Conservation (phyloP, 139 green algal species). For the Closterium sp. region DNA sequence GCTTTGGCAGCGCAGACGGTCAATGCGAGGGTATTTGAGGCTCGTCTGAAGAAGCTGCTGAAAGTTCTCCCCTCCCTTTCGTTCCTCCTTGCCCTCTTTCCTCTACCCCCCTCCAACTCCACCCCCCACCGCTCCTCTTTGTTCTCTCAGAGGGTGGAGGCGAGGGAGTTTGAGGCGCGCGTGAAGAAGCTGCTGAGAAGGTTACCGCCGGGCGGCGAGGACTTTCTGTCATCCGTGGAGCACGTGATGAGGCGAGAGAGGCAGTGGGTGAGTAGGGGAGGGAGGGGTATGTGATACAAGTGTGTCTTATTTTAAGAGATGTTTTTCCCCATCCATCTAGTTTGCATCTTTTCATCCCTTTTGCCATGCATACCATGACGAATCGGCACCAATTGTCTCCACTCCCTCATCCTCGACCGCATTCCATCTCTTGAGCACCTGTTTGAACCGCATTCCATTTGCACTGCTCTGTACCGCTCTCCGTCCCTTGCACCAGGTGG, state of each 20-base stretch:
- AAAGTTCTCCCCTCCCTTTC: too few species aligned
- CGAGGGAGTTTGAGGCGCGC: neutral
- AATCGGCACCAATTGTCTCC: too few species aligned
- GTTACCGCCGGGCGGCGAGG: slow-evolving; percentile 2
- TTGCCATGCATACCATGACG: too few species aligned
- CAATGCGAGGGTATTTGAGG: too few species aligned
- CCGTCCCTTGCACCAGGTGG: neutral
- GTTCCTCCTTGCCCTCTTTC: neutral
- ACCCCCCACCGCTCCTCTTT: neutral
- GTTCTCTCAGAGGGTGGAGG: slow-evolving; percentile 8
- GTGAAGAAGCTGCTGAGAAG: slow-evolving; percentile 11
- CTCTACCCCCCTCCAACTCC: neutral
- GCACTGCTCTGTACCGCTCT: neutral
- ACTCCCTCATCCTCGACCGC: too few species aligned
- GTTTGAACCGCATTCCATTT: too few species aligned
- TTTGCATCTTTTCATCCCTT: neutral
- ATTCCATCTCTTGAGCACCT: too few species aligned
- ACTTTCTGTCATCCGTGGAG: slow-evolving; percentile 7
- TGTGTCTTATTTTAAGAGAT: too few species aligned
- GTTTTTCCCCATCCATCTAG: too few species aligned
- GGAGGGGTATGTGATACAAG: too few species aligned
- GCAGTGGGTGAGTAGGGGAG: slow-evolving; percentile 10
- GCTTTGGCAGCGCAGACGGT: too few species aligned
- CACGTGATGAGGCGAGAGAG: slow-evolving; percentile 13
- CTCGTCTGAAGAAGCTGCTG: too few species aligned